Evolutionary conservation across 2,329 filamentous ascomycete species (phyloP).

Genomic region (Colletotrichum cordylinicola): DNA sequence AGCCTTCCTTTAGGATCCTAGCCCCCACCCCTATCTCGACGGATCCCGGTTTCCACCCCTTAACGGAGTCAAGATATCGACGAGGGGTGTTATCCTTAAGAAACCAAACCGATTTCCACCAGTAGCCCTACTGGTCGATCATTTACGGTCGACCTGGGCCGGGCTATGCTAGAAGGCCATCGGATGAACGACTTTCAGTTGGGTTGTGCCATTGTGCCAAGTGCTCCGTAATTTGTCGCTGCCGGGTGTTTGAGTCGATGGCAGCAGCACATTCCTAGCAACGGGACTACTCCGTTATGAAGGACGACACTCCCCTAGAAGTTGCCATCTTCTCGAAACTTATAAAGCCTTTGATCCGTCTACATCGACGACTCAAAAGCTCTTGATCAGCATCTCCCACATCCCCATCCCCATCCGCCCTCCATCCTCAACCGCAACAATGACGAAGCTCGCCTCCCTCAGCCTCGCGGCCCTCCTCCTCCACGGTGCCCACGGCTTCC

Average conservation of each 20-base stretch:
- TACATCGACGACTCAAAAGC: rapidly evolving
- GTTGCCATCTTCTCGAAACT: neutral
- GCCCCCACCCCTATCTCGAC: neutral
- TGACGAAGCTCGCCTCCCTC: neutral
- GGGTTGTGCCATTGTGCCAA: neutral
- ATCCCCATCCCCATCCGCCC: rapidly evolving
- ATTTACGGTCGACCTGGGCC: neutral
- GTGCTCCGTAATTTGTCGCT: neutral
- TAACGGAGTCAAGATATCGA: neutral
- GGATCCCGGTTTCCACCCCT: neutral
- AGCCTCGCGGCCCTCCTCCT: neutral
- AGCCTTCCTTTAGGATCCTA: neutral
- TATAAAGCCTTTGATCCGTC: neutral
- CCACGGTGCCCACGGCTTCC: neutral
- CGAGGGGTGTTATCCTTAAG: neutral
- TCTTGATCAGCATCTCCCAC: neutral
- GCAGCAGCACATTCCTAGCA: neutral
- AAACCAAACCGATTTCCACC: neutral
- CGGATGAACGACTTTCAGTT: neutral
- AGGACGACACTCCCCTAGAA: neutral
- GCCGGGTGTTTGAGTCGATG: neutral
- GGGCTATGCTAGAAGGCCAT: neutral
- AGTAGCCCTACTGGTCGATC: neutral
- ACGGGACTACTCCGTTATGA: neutral
- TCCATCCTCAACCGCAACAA: neutral